A percentile compares a stretch with the other conserved stretches of the same genome.
These are phyloP conservation scores for Leishmania mexicana DNA, from an alignment of 208 protist species.

Conservation along the genomic window DNA sequence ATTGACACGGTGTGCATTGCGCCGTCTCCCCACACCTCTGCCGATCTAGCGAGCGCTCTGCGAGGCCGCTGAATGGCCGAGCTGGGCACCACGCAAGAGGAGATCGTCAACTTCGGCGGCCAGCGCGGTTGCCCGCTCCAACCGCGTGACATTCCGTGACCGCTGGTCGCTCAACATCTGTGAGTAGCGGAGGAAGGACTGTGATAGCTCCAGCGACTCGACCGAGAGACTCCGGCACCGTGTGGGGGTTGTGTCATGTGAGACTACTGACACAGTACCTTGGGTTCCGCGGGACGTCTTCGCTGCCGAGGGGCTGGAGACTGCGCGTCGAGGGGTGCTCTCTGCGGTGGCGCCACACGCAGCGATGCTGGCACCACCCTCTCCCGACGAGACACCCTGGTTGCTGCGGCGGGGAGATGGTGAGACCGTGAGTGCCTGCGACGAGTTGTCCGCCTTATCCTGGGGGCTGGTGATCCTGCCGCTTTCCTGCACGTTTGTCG, in stretches of 20 bases:
- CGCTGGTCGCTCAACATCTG: slow-evolving; percentile 42
- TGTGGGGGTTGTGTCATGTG: slow-evolving; percentile 2
- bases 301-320: neutral
- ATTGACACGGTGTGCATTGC: neutral
- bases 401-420: slow-evolving; percentile 5
- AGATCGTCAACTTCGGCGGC: slow-evolving; percentile 58
- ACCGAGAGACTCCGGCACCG: slow-evolving; percentile 25
- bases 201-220: slow-evolving; percentile 49
- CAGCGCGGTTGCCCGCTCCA: slow-evolving; percentile 35
- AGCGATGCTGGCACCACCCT: neutral
- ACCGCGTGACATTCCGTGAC: slow-evolving; percentile 38
- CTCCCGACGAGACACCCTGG: no score
- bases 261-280: neutral
- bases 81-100: slow-evolving; percentile 33
- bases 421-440: slow-evolving; percentile 17
- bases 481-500: neutral
- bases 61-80: neutral
- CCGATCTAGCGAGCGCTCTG: neutral
- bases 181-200: slow-evolving; percentile 62
- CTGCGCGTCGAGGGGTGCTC: neutral
- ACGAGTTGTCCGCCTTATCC: slow-evolving; percentile 3
- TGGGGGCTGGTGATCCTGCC: neutral
- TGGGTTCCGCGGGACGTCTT: neutral
- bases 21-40: neutral
- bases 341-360: neutral